These are phyloP conservation scores for Cercospora beticola DNA, from an alignment of 2,329 filamentous ascomycete species.

Conservation along the genomic window DNA sequence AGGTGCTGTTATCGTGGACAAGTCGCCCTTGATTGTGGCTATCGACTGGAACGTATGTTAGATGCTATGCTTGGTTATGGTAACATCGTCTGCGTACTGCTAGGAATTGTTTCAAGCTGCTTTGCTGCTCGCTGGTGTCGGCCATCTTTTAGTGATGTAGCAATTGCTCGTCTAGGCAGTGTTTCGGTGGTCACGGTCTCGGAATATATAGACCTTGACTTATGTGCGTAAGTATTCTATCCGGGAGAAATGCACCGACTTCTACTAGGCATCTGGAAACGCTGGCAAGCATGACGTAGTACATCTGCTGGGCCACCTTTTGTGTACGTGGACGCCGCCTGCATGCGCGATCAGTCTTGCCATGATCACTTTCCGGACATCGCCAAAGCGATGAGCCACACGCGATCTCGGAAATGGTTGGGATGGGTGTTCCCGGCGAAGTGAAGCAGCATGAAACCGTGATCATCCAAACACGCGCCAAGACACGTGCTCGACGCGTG, in stretches of 20 bases:
- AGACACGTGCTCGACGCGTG: neutral
- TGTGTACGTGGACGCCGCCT: neutral
- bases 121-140: slow-evolving; percentile 27
- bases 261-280: neutral
- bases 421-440: neutral
- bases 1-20: slow-evolving; percentile 49
- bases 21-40: slow-evolving; percentile 48
- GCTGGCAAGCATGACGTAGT: slow-evolving; percentile 5
- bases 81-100: slow-evolving; percentile 21
- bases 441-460: neutral
- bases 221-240: neutral
- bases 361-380: neutral
- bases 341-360: neutral
- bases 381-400: neutral
- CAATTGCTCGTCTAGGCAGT: neutral
- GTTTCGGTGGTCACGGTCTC: neutral
- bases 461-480: neutral
- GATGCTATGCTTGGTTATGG: neutral
- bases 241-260: neutral
- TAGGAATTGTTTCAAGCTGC: slow-evolving; percentile 34
- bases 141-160: slow-evolving; percentile 14
- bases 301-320: neutral
- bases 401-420: neutral
- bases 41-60: slow-evolving; percentile 45
- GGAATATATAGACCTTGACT: neutral